Percentiles rank a stretch among this genome's conserved stretches.
Conservation (phyloP, 2,329 filamentous ascomycete species). For the Metarhizium rileyi region DNA sequence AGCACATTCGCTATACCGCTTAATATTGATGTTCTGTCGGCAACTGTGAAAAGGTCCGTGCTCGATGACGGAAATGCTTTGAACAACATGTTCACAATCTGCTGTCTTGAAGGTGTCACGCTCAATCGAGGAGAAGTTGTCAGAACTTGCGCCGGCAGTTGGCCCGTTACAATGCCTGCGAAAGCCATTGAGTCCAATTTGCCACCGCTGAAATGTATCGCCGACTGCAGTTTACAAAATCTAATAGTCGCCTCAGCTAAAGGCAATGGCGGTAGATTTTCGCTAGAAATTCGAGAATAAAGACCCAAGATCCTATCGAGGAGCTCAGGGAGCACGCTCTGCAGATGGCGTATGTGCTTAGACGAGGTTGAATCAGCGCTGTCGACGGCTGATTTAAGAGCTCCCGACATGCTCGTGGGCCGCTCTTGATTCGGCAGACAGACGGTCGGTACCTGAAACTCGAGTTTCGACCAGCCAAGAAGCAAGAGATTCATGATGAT, state of each 20-base stretch:
- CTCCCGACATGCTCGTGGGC: constrained; percentile 23
- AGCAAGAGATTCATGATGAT: constrained; percentile 75
- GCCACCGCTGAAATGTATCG: constrained; percentile 56
- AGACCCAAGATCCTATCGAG: constrained; percentile 64
- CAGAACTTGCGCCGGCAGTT: constrained; percentile 37
- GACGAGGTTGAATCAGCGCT: constrained; percentile 34
- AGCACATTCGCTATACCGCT: constrained; percentile 84
- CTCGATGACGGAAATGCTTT: constrained; percentile 60
- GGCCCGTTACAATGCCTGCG: constrained; percentile 56
- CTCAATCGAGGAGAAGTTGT: constrained; percentile 46
- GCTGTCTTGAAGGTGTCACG: constrained; percentile 46
- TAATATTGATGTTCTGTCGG: constrained; percentile 69
- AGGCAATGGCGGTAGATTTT: constrained; percentile 61
- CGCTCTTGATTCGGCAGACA: constrained; percentile 42
- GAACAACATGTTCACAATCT: constrained; percentile 57
- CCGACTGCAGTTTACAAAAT: constrained; percentile 59
- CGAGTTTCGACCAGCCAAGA: constrained; percentile 72
- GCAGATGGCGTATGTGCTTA: constrained; percentile 43
- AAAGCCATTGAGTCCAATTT: constrained; percentile 50
- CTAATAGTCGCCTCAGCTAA: constrained; percentile 66
- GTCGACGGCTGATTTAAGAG: constrained; percentile 18
- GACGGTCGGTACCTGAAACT: constrained; percentile 64
- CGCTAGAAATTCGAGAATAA: constrained; percentile 60
- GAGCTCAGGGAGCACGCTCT: constrained; percentile 58
- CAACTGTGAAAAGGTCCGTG: constrained; percentile 58